A percentile compares a stretch with the other conserved stretches of the same genome.
phyloP scores from a whole-genome alignment of 345 rosid genomes.

The Heritiera littoralis region DNA sequence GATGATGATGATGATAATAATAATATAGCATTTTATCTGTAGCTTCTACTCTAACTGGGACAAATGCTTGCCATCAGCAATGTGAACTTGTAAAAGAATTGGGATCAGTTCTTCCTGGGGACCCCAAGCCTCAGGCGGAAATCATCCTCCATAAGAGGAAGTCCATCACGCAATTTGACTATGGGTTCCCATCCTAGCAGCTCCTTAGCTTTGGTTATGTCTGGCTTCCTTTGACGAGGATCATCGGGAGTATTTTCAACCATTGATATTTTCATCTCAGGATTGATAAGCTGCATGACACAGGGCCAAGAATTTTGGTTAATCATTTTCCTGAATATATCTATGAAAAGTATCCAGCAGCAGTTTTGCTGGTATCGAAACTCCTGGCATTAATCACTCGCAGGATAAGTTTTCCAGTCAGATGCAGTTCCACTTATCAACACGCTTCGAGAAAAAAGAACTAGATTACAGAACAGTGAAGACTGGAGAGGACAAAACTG shows the following conservation, averaged over 20 bases:
- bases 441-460: no score
- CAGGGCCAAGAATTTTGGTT: not conserved
- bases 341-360: not conserved
- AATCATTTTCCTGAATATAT: not conserved
- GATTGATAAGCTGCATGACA: constrained; percentile 68
- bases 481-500: not conserved
- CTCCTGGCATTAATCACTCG: no score
- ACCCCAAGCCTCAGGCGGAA: constrained; percentile 76
- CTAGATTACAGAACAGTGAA: no score
- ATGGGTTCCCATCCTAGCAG: constrained; percentile 91
- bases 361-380: not conserved
- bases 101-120: constrained; percentile 42
- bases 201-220: constrained; percentile 75
- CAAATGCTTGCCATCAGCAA: not conserved
- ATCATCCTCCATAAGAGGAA: constrained; percentile 96
- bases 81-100: no score
- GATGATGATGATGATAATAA: no score
- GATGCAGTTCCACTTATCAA: not conserved
- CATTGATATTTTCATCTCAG: constrained; percentile 57
- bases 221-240: constrained; percentile 93
- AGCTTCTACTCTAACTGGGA: not conserved
- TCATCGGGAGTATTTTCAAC: constrained; percentile 97
- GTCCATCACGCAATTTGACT: constrained; percentile 80
- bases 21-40: not conserved
- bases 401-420: not conserved